Evolutionary conservation across 805 yeast genomes (phyloP).

Genomic region (Sugiyamaella smithiae): DNA sequence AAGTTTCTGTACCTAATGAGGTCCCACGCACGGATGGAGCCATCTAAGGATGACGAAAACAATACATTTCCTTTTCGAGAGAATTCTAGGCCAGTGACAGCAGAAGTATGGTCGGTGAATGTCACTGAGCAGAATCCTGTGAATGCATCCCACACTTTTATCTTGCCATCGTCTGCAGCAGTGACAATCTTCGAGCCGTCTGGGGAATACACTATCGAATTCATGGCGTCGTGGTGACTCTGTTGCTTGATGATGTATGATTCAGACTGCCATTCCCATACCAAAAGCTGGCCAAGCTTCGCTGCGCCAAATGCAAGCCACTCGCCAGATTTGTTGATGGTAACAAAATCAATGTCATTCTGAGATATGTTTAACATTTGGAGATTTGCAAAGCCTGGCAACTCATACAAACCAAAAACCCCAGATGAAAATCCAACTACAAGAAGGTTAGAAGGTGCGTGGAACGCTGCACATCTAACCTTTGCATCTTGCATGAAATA

Average conservation of each 20-base stretch:
- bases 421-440: slow-evolving; percentile 89
- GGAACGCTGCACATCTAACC: slow-evolving; percentile 81
- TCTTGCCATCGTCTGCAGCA: slow-evolving; percentile 94
- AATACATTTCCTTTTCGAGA: slow-evolving; percentile 88
- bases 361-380: slow-evolving; percentile 93
- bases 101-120: slow-evolving; percentile 83
- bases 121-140: slow-evolving; percentile 94
- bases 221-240: slow-evolving; percentile 92
- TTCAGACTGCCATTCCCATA: slow-evolving; percentile 98
- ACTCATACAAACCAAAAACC: slow-evolving; percentile 84
- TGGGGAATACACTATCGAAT: slow-evolving; percentile 82
- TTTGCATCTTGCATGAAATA: slow-evolving; percentile 69
- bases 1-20: slow-evolving; percentile 88
- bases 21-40: slow-evolving; percentile 98
- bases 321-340: slow-evolving; percentile 81
- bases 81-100: slow-evolving; percentile 84
- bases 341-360: slow-evolving; percentile 77
- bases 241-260: slow-evolving; percentile 93
- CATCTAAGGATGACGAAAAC: slow-evolving; percentile 90
- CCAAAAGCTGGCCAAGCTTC: slow-evolving; percentile 86
- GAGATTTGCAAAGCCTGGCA: slow-evolving; percentile 72
- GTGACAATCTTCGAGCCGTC: slow-evolving; percentile 92
- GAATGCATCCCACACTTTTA: slow-evolving; percentile 91
- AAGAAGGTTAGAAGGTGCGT: slow-evolving; percentile 63
- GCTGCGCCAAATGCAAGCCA: slow-evolving; percentile 96